These are phyloP conservation scores for Odonthalia washingtoniensis DNA, from an alignment of 31 red algal genomes.

Conservation along the genomic window DNA sequence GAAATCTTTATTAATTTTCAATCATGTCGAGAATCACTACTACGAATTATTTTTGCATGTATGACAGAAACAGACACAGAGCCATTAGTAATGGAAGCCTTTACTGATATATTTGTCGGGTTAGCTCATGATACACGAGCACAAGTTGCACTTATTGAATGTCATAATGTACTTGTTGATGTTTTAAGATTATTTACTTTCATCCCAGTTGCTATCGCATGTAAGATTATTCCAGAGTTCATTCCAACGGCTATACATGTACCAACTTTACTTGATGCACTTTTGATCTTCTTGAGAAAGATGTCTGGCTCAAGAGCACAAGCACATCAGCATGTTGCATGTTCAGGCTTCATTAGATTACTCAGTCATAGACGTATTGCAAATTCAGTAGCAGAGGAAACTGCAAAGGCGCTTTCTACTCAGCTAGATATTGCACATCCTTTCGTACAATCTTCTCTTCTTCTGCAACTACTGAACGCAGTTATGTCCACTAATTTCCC, in stretches of 20 bases:
- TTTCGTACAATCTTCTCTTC: neutral
- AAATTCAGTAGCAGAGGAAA: conserved; percentile 3
- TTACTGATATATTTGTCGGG: conserved; percentile 24
- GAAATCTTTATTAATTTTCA: conserved; percentile 34
- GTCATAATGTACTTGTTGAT: conserved; percentile 25
- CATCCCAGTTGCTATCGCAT: conserved; percentile 21
- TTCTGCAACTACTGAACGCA: neutral
- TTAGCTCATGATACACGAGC: conserved; percentile 11
- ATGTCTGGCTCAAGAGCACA: conserved; percentile 17
- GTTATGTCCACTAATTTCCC: neutral
- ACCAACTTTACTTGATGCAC: conserved; percentile 42
- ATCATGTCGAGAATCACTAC: conserved; percentile 28
- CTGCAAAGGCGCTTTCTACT: neutral
- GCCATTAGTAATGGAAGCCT: conserved; percentile 17
- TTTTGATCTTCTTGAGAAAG: conserved; percentile 48
- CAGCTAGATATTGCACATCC: neutral
- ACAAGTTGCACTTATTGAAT: conserved; percentile 39
- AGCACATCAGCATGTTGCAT: conserved; percentile 32
- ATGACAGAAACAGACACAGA: conserved; percentile 28
- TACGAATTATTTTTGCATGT: conserved; percentile 31
- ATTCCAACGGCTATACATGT: conserved; percentile 43
- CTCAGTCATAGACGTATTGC: neutral
- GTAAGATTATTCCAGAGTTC: conserved; percentile 30
- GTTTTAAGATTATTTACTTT: conserved; percentile 33
- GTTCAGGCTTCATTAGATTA: conserved; percentile 27